These are phyloP conservation scores for Gossypium anomalum DNA, from an alignment of 345 rosid species.

Conservation along the genomic window DNA sequence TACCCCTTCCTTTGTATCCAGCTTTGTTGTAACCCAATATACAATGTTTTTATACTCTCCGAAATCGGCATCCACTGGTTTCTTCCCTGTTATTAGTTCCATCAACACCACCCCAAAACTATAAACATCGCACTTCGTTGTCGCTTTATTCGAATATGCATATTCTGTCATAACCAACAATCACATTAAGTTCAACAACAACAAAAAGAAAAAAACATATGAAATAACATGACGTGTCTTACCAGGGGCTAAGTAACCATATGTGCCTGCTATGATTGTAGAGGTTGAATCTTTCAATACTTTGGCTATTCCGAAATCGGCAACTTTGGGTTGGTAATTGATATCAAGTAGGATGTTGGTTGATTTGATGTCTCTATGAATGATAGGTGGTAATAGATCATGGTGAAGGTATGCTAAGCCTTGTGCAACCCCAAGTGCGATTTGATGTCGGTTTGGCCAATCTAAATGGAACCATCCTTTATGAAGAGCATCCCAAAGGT, in stretches of 20 bases:
- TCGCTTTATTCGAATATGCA: slow-evolving; percentile 79
- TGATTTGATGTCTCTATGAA: slow-evolving; percentile 90
- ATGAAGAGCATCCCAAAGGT: slow-evolving; percentile 86
- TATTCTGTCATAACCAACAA: slow-evolving; percentile 49
- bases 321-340: slow-evolving; percentile 76
- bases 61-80: slow-evolving; percentile 64
- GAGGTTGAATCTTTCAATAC: slow-evolving; percentile 84
- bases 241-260: slow-evolving; percentile 96
- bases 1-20: slow-evolving; percentile 67
- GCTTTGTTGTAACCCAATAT: slow-evolving; percentile 67
- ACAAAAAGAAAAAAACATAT: background rate
- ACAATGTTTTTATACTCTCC: slow-evolving; percentile 86
- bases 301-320: slow-evolving; percentile 95
- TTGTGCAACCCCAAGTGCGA: slow-evolving; percentile 87
- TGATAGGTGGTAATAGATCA: slow-evolving; percentile 63
- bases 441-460: slow-evolving; percentile 85
- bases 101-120: slow-evolving; percentile 87
- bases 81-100: slow-evolving; percentile 87
- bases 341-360: slow-evolving; percentile 76
- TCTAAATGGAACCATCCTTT: slow-evolving; percentile 50
- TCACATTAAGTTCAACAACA: background rate
- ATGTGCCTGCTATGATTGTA: slow-evolving; percentile 82
- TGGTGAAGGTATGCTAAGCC: slow-evolving; percentile 92
- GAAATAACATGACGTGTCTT: background rate
- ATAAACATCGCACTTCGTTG: slow-evolving; percentile 87